These are phyloP conservation scores for Sphaerulina vaccinii DNA, from an alignment of 2,329 filamentous ascomycete genomes.

Conservation along the genomic window DNA sequence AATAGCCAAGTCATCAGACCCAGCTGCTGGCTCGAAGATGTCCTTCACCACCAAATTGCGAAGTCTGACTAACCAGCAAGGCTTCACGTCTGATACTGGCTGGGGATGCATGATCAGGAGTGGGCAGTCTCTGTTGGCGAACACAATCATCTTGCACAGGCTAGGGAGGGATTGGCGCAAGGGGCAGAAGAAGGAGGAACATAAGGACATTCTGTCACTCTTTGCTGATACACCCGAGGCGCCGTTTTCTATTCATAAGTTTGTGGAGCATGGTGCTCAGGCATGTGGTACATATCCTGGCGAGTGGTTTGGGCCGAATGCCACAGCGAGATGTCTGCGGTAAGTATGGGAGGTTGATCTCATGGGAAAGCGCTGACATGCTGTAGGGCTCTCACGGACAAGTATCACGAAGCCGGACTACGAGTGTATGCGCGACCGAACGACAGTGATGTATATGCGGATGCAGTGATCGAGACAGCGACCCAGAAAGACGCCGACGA, in stretches of 20 bases:
- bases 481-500: conserved; percentile 57
- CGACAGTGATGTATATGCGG: conserved; percentile 88
- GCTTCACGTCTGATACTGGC: conserved; percentile 89
- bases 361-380: conserved; percentile 13
- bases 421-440: conserved; percentile 88
- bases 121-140: conserved; percentile 88
- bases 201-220: conserved; percentile 70
- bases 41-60: conserved; percentile 83
- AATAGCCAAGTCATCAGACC: conserved; percentile 76
- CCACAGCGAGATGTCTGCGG: conserved; percentile 92
- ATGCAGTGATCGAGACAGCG: conserved; percentile 77
- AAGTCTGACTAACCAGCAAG: conserved; percentile 72
- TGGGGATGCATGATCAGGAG: conserved; percentile 99
- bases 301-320: conserved; percentile 98
- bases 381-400: conserved; percentile 69
- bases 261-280: conserved; percentile 81
- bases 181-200: conserved; percentile 55
- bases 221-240: conserved; percentile 86
- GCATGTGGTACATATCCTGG: conserved; percentile 93
- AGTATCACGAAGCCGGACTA: conserved; percentile 61
- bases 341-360: conserved; percentile 48
- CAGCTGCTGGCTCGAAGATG: conserved; percentile 67
- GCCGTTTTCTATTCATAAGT: conserved; percentile 92
- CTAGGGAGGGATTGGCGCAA: conserved; percentile 86
- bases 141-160: conserved; percentile 69